Evolutionary conservation across 306 rosid genomes (phyloP), one percentile per base, ranked within the genome.

Genomic region (Purshia tridentata): DNA sequence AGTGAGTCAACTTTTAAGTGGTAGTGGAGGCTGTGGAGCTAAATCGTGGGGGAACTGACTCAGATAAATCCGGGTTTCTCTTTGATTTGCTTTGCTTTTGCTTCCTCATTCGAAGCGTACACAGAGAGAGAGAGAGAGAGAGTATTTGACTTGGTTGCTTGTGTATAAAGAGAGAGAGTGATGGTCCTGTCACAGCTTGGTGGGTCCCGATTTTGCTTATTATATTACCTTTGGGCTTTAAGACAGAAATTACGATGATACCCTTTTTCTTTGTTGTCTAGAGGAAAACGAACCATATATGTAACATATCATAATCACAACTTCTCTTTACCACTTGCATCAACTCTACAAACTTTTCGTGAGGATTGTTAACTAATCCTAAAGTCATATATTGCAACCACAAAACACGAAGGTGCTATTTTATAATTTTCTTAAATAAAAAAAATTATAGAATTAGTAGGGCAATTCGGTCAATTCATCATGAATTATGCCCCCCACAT

Each of bases 31-130:
- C 23, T 69, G 77, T 78, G 84, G 83, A 67, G 70, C 63, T 45
- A 55, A 75, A 78, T 82, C 81, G 90, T 84, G 81, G 48, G 60
- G 75, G 83, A 80, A 62, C 83, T 68, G 91, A 84, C 73, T 80
- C 87, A 75, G 87, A 83, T 72, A 82, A 86, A 85, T 69, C 72
- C 63, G 69, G 73, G 22, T 9, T 42, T 67, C 19, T 8, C 40
- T 44, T 45, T 49, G 47, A 46, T 44, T n/a, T 48, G 47, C 55
- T 69, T 58, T 62, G 8, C 9, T 8, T 70, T 60, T 22, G 78
- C 64, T 74, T 75, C 72, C 73, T 59, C 39, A 77, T 42, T 62
- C 61, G 57, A 67, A 76, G 67, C 56, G 45, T 19, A 37, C 22
- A 11, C 23, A 64, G 41, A 22, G 11, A 40, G 18, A 52, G 46